Conservation (phyloP, 2,329 filamentous ascomycete genomes). For the Fusarium globosum region DNA sequence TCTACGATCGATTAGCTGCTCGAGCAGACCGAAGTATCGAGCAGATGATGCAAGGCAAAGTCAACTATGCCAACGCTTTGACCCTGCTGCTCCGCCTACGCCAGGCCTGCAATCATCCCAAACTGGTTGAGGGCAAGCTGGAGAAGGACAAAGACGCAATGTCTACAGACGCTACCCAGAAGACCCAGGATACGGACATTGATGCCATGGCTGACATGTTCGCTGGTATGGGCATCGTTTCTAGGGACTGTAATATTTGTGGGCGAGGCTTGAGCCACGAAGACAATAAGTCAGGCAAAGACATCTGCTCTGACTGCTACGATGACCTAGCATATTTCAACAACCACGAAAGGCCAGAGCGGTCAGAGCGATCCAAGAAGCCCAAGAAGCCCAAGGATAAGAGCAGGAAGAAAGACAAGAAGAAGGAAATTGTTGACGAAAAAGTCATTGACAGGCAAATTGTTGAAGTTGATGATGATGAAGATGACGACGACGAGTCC, state of each 20-base stretch:
- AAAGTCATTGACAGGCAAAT: constrained; percentile 28
- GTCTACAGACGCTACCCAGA: constrained; percentile 68
- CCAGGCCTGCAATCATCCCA: constrained; percentile 95
- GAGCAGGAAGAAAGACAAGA: constrained; percentile 32
- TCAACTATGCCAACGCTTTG: constrained; percentile 94
- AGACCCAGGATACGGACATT: constrained; percentile 70
- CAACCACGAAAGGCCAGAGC: constrained; percentile 58
- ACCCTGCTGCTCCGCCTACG: constrained; percentile 90
- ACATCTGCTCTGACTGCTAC: constrained; percentile 78
- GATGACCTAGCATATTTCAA: constrained; percentile 76
- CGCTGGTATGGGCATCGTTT: constrained; percentile 81
- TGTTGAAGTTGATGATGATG: constrained; percentile 31
- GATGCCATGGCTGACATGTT: constrained; percentile 89
- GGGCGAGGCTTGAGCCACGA: constrained; percentile 72
- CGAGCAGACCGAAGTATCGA: constrained; percentile 89
- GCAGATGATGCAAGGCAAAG: constrained; percentile 84
- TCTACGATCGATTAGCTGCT: constrained; percentile 85
- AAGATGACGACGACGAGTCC: constrained; percentile 42
- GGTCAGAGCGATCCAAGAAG: constrained; percentile 51
- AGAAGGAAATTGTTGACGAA: constrained; percentile 27
- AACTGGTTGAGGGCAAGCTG: constrained; percentile 85
- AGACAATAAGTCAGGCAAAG: constrained; percentile 53
- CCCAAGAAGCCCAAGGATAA: constrained; percentile 34
- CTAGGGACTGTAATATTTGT: constrained; percentile 86
- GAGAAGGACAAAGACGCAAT: constrained; percentile 89